Evolutionary conservation across 129 eudicot species (phyloP).

Genomic region (Mikania micrantha): DNA sequence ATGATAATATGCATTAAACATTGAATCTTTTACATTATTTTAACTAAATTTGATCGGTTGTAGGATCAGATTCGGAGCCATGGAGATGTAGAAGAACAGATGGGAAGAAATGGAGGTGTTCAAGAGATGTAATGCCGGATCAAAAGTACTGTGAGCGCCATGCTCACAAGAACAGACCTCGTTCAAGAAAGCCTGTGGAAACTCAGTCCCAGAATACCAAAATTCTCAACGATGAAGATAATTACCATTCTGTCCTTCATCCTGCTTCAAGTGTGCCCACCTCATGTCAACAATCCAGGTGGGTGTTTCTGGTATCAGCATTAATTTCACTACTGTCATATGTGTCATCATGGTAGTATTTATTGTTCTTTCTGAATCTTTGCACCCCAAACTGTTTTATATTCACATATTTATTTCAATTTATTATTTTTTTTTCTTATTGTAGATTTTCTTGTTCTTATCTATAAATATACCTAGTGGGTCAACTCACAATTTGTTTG

Average conservation of each 20-base stretch:
- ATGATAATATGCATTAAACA: not conserved
- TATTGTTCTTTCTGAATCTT: slow-evolving; percentile 17
- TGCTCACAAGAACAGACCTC: slow-evolving; percentile 50
- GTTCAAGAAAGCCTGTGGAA: slow-evolving; percentile 95
- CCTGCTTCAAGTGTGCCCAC: not conserved
- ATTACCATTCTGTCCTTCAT: slow-evolving; percentile 15
- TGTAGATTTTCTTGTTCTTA: slow-evolving; percentile 33
- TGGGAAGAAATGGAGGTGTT: slow-evolving; percentile 75
- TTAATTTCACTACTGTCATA: slow-evolving; percentile 18
- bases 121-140: slow-evolving; percentile 57
- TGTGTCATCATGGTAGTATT: slow-evolving; percentile 16
- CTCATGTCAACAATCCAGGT: slow-evolving; percentile 24
- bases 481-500: slow-evolving; percentile 22
- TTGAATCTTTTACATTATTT: too few species aligned
- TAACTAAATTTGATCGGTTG: not conserved
- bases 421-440: not conserved
- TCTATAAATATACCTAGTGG: slow-evolving; percentile 17
- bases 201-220: slow-evolving; percentile 16
- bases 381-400: slow-evolving; percentile 8
- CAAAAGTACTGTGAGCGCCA: slow-evolving; percentile 72
- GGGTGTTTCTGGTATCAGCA: slow-evolving; percentile 18
- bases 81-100: slow-evolving; percentile 77
- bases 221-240: not conserved
- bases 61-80: slow-evolving; percentile 57
- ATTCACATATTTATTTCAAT: not conserved